These are phyloP conservation scores for Linnemannia hyalina DNA, from an alignment of 192 early-diverging fungal genomes.

Conservation along the genomic window DNA sequence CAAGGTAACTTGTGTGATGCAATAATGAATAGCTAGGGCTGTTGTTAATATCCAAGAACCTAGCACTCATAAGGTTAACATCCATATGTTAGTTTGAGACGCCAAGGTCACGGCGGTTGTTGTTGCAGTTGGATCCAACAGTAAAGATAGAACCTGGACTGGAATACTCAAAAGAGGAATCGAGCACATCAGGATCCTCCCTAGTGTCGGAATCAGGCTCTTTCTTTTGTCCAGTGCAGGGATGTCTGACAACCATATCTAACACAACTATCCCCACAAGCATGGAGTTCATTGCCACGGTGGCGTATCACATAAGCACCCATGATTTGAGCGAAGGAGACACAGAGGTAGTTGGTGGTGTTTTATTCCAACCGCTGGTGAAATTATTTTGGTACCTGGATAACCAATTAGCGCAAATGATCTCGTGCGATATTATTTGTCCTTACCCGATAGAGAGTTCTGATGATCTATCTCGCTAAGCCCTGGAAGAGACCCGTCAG, in stretches of 20 bases:
- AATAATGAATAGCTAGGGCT: neutral
- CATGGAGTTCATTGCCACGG: neutral
- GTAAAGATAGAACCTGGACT: neutral
- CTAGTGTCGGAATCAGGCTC: neutral
- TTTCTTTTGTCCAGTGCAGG: constrained; percentile 19
- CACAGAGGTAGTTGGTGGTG: neutral
- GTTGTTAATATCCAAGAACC: neutral
- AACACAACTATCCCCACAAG: neutral
- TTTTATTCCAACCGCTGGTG: neutral
- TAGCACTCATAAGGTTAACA: neutral
- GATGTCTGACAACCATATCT: constrained; percentile 2
- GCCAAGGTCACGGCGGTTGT: neutral
- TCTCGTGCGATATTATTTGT: neutral
- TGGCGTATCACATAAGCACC: constrained; percentile 10
- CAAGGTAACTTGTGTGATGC: neutral
- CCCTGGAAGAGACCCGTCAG: neutral
- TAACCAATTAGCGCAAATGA: neutral
- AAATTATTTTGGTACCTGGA: neutral
- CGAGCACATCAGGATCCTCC: neutral
- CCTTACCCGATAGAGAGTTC: neutral
- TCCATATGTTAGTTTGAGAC: neutral
- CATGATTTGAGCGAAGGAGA: constrained; percentile 11
- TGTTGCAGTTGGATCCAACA: neutral
- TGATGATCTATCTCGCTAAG: constrained; percentile 10
- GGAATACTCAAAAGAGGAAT: neutral